Base-by-base conservation (phyloP, 1,284 basidiomycete species). In the Kalmanozyma brasiliensis region DNA sequence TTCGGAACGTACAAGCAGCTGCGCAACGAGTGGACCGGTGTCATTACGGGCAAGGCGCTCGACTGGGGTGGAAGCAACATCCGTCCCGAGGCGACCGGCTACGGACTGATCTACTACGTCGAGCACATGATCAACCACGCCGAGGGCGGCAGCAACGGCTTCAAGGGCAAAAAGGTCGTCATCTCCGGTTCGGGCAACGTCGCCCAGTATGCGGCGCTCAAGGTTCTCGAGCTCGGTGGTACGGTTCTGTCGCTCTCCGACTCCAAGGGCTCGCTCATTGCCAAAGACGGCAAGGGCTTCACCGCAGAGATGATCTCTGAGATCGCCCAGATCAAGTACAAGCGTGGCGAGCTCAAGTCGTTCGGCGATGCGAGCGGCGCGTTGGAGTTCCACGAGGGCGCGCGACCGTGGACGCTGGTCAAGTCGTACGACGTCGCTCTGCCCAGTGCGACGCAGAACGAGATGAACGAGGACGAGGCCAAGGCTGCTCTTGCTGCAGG, bases 361-460 rank as follows among this genome's bases (percentile, higher is more conserved):
- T 57, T 79, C 16, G 67, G 63, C 32, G 55, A 49, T 40, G 44
- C 75, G 32, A 36, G 24, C 13, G 72, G 72, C 13, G 47, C 49
- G n/a, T 51, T 77, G 29, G 61, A 42, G 8, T 78, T 74, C 59
- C 60, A 70, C 55, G 26, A 60, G 81, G 85, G 84, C 52, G 85
- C 85, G 68, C 87, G 89, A 59, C 90, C 90, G 10, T 92, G 90
- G 90, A 88, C 87, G n/a, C 85, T 91, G 43, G 84, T 91, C 66
- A 82, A 85, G 38, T 85, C 85, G 72, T 78, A 75, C 63, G 89
- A 91, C 84, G 87, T 91, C 67, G 90, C 90, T 3, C 86, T 91
- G 19, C 90, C 90, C 20, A 89, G 87, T 58, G 90, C 90, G 13
- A 91, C 90, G 23, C 89, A 91, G 83, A 92, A 92, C 84, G 90